A percentile compares a stretch with the other conserved stretches of the same genome.
Evolutionary conservation across 2,329 filamentous ascomycete species (phyloP).

Genomic region (Diaporthe batatas): DNA sequence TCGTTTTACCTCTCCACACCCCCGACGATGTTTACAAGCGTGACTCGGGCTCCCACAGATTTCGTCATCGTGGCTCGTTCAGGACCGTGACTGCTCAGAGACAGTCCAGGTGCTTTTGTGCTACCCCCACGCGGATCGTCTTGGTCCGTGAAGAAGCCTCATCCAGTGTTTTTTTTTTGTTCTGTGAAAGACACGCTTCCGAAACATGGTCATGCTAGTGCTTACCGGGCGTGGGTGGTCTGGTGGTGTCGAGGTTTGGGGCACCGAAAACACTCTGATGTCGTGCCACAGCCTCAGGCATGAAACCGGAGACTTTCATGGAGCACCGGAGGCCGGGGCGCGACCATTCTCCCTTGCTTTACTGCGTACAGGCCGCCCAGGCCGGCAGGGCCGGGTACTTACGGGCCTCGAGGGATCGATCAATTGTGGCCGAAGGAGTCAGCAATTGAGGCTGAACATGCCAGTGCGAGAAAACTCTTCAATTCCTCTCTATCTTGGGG

Average conservation of each 20-base stretch:
- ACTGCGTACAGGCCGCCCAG: not conserved
- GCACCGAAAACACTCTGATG: slow-evolving; percentile 20
- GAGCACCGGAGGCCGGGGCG: slow-evolving; percentile 1
- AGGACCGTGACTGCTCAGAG: not conserved
- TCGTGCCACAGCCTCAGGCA: slow-evolving; percentile 15
- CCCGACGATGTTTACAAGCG: not conserved
- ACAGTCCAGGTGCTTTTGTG: not conserved
- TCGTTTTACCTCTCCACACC: not conserved
- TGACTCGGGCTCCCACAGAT: slow-evolving; percentile 12
- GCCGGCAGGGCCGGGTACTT: slow-evolving; percentile 6
- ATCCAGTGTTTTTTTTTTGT: slow-evolving; percentile 2
- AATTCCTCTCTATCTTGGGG: slow-evolving; percentile 17
- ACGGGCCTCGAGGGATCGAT: slow-evolving; percentile 17
- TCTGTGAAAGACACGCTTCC: not conserved
- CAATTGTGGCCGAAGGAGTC: slow-evolving; percentile 21
- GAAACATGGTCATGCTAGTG: slow-evolving; percentile 18
- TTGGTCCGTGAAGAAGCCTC: slow-evolving; percentile 10
- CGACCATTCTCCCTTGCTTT: slow-evolving; percentile 14
- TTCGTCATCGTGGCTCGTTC: not conserved
- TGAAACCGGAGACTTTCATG: not conserved
- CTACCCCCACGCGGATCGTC: slow-evolving; percentile 27
- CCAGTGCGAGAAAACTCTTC: slow-evolving; percentile 36
- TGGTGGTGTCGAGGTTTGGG: slow-evolving; percentile 8
- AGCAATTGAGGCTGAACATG: slow-evolving; percentile 33
- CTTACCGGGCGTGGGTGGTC: slow-evolving; percentile 13